A percentile compares a stretch with the other conserved stretches of the same genome.
phyloP scores from a whole-genome alignment of 331 rosid genomes.

The Acacia pycnantha region DNA sequence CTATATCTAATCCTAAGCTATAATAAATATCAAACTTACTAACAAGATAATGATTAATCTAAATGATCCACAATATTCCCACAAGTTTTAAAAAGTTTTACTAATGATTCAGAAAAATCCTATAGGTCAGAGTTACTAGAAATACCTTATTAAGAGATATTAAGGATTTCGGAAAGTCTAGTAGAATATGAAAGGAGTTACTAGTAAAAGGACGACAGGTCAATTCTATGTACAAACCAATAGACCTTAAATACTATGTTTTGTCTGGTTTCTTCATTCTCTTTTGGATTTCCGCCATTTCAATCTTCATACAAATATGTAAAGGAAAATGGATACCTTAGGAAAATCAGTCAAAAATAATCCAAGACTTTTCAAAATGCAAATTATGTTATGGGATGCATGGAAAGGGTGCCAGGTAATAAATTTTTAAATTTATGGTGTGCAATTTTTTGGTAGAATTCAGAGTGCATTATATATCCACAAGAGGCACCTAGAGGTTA shows the following conservation, averaged over 20 bases:
- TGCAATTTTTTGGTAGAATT: not conserved
- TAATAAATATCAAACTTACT: no score
- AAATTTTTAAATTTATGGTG: no score
- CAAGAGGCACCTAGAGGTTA: no score
- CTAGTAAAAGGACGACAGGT: not conserved
- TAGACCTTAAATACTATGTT: not conserved
- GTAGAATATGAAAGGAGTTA: not conserved
- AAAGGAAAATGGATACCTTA: not conserved
- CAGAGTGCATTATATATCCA: not conserved
- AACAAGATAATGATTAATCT: no score
- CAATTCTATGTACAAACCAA: not conserved
- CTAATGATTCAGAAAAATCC: not conserved
- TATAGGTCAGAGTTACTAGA: not conserved
- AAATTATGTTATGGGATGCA: not conserved
- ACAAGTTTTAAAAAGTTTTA: not conserved
- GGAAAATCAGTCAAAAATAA: not conserved
- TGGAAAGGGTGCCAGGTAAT: not conserved
- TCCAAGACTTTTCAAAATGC: not conserved
- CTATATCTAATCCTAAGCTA: no score
- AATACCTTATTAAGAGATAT: not conserved
- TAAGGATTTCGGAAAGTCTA: not conserved
- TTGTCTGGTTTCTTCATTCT: not conserved
- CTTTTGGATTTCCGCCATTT: not conserved
- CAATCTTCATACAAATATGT: not conserved
- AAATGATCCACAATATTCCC: no score